phyloP scores from a whole-genome alignment of 2,329 filamentous ascomycete species.

The Raffaelea ambrosiae region DNA sequence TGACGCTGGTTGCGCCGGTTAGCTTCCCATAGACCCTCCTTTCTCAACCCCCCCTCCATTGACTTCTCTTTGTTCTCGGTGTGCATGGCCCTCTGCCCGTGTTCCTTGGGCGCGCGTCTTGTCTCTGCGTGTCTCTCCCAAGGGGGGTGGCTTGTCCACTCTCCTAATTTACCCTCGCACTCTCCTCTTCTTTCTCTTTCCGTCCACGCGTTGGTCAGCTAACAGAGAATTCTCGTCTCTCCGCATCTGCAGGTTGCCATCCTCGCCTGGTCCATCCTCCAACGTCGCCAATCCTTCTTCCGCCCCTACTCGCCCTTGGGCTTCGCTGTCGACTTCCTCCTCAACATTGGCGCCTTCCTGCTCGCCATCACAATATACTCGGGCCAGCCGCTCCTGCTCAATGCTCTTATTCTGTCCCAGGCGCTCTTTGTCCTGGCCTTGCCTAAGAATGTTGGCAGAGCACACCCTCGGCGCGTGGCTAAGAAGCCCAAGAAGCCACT shows the following conservation, averaged over 20 bases:
- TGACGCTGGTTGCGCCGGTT: slow-evolving; percentile 81
- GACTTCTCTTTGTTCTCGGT: background rate
- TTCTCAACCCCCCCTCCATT: background rate
- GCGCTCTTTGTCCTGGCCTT: slow-evolving; percentile 53
- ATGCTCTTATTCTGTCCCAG: slow-evolving; percentile 64
- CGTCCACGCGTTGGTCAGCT: background rate
- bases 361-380: slow-evolving; percentile 84
- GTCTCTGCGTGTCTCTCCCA: no score
- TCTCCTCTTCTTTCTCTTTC: slow-evolving; percentile 1
- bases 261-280: slow-evolving; percentile 81
- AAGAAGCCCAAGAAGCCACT: slow-evolving; percentile 34
- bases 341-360: slow-evolving; percentile 75
- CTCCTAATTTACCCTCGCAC: background rate
- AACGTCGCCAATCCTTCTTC: slow-evolving; percentile 79
- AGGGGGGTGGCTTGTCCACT: no score
- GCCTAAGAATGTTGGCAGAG: slow-evolving; percentile 32
- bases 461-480: slow-evolving; percentile 14
- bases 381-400: slow-evolving; percentile 63
- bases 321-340: slow-evolving; percentile 71
- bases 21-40: slow-evolving; percentile 20
- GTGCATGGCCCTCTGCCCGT: no score
- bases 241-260: slow-evolving; percentile 58
- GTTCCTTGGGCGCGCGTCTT: no score
- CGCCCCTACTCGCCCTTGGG: slow-evolving; percentile 60
- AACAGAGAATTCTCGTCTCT: background rate